phyloP scores from a whole-genome alignment of 495 filamentous ascomycete genomes.

The Baudoinia panamericana region DNA sequence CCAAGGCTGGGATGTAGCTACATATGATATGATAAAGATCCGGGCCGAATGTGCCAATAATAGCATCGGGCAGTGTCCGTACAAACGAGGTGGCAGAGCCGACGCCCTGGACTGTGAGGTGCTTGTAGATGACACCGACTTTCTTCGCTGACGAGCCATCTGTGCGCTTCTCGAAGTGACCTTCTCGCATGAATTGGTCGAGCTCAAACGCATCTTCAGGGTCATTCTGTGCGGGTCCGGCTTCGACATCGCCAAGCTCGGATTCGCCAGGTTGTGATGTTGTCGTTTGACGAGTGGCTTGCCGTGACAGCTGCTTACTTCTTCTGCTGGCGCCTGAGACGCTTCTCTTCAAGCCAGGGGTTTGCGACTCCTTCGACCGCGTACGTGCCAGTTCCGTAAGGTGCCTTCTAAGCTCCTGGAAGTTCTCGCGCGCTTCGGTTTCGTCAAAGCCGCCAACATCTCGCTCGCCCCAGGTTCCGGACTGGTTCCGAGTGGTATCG shows the following conservation, averaged over 20 bases:
- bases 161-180: constrained; percentile 66
- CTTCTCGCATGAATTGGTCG: constrained; percentile 60
- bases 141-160: constrained; percentile 64
- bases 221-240: constrained; percentile 26
- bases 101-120: constrained; percentile 63
- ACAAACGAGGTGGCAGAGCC: constrained; percentile 55
- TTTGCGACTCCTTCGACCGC: constrained; percentile 28
- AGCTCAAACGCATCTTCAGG: constrained; percentile 53
- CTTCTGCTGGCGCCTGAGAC: constrained; percentile 5
- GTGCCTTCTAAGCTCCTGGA: constrained; percentile 52
- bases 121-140: constrained; percentile 71
- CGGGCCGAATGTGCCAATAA: constrained; percentile 73
- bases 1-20: constrained; percentile 50
- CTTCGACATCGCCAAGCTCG: constrained; percentile 20
- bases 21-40: constrained; percentile 62
- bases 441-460: constrained; percentile 51
- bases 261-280: constrained; percentile 13
- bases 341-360: constrained; percentile 1
- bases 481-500: constrained; percentile 8
- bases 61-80: constrained; percentile 60
- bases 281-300: constrained; percentile 7
- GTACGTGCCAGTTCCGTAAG: constrained; percentile 47
- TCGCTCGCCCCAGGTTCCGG: constrained; percentile 66
- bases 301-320: constrained; percentile 19
- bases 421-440: constrained; percentile 54